Evolutionary conservation across 257 asterid species (phyloP).

Genomic region (Scutellaria minor): DNA sequence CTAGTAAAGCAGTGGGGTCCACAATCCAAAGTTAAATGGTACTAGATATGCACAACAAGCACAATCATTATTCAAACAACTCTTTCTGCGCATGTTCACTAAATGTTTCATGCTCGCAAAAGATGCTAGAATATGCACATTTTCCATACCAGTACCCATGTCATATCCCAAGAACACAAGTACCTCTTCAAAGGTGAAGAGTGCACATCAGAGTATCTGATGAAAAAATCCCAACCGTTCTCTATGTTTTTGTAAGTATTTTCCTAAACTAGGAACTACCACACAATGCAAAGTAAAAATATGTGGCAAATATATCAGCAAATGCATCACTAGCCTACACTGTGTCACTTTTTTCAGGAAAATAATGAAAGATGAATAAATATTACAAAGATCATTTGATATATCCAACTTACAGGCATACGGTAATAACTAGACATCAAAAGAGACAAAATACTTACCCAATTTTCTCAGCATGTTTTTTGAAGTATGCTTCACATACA

Average conservation of each 20-base stretch:
- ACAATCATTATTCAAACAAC: background rate
- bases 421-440: background rate
- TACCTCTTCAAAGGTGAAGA: background rate
- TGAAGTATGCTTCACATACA: slow-evolving; percentile 95
- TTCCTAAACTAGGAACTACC: background rate
- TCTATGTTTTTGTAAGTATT: background rate
- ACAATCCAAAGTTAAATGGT: background rate
- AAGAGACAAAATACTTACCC: slow-evolving; percentile 58
- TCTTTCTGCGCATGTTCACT: background rate
- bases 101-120: background rate
- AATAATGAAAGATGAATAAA: slow-evolving; percentile 3
- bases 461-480: slow-evolving; percentile 83
- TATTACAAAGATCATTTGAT: slow-evolving; percentile 2
- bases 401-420: background rate
- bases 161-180: background rate
- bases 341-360: background rate
- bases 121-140: background rate
- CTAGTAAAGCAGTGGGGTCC: background rate
- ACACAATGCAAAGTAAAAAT: too few species aligned
- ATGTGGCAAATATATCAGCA: background rate
- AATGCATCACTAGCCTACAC: slow-evolving; percentile 1
- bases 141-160: background rate
- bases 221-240: background rate
- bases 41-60: background rate
- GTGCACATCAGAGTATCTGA: background rate